Conservation (phyloP, 2,329 filamentous ascomycete species). For the Xylariaceae sp. region DNA sequence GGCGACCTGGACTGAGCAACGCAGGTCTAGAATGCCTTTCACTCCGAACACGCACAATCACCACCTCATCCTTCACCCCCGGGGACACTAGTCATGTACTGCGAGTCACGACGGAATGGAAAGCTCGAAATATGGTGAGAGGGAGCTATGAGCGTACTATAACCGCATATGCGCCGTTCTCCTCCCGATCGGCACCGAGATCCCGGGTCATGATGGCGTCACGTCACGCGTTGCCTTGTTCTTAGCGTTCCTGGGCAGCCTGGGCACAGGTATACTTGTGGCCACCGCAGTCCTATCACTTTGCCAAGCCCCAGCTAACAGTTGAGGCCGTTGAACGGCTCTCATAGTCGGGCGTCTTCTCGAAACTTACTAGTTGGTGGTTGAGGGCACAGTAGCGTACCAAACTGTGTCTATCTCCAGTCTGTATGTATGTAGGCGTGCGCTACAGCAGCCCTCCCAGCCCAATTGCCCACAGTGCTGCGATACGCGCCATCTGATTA, state of each 20-base stretch:
- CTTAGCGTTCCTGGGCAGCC: slow-evolving; percentile 3
- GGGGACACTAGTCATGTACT: neutral
- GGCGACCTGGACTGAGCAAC: neutral
- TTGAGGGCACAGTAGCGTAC: too few species aligned
- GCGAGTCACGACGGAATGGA: neutral
- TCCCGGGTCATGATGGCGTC: slow-evolving; percentile 16
- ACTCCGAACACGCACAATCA: neutral
- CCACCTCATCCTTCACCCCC: neutral
- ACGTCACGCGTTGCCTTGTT: slow-evolving; percentile 5
- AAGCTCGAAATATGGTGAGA: neutral
- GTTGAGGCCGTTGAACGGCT: slow-evolving; percentile 13
- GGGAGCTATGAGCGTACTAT: neutral
- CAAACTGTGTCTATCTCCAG: too few species aligned
- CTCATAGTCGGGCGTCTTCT: neutral
- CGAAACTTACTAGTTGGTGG: neutral
- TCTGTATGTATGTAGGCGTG: too few species aligned
- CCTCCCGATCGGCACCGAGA: slow-evolving; percentile 20
- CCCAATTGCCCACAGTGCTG: neutral
- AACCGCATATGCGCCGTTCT: slow-evolving; percentile 4
- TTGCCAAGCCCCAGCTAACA: neutral
- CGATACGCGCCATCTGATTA: too few species aligned
- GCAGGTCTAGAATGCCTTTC: neutral
- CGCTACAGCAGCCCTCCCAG: slow-evolving; percentile 1
- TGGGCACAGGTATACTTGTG: neutral
- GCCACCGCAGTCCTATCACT: neutral